Evolutionary conservation across 164 flowering plant genomes (phyloP), one percentile per base, ranked within the genome.

Genomic region (Aristolochia californica): DNA sequence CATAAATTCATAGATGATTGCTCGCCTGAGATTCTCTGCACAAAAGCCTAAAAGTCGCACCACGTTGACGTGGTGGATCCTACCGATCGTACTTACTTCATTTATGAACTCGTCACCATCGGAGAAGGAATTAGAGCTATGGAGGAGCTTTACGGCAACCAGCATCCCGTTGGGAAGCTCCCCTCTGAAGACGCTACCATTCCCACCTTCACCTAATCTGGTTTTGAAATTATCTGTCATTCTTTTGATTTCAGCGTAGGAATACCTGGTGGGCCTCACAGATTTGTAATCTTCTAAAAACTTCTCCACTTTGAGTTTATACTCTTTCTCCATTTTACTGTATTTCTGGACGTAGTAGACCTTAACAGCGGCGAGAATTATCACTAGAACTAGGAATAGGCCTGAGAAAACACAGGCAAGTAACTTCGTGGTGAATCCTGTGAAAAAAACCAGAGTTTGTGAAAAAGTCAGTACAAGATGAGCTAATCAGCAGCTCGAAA

Each of bases 201-300:
- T 22, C 1, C 74, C 81, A 53, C 79, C 83, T 71, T 71, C 48
- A 1, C 81, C 78, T 21, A 77, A 30, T 63, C 72, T 75, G 4
- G 66, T 59, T 38, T 63, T 58, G 62, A 77, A 75, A 26, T 66
- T 69, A 11, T 66, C 60, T 7, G 78, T 77, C 58, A 77, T 75
- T 45, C 57, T 77, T 57, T 66, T 73, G 18, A 75, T 26, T 10
- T 77, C 72, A 2, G 18, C 28, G 48, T 64, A 75, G 0, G 61
- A 63, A 55, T 67, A 77, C 65, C 79, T 75, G 38, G 62, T 73
- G 18, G 60, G 62, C 25, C 62, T 58, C 2, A 64, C 15, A 22
- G 66, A 54, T 49, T 67, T 74, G n/a, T 65, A 7, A 20, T 47
- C 59, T 43, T 30, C 68, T 9, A 77, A 15, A 45, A 70, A 68